Conservation (phyloP, 768 basidiomycete species). For the Omphalotus guepiniiformis region DNA sequence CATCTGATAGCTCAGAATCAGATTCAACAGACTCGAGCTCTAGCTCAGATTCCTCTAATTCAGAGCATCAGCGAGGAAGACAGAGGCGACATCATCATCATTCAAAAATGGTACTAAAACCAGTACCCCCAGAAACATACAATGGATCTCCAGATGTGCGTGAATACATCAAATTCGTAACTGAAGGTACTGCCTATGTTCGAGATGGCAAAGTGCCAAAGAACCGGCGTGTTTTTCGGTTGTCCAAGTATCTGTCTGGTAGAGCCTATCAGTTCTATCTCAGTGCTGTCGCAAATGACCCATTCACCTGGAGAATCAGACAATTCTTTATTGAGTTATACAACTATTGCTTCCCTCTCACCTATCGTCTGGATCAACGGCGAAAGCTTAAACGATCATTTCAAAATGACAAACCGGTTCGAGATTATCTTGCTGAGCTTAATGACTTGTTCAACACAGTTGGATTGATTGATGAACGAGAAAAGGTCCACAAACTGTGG, state of each 20-base stretch:
- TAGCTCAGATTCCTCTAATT: constrained; percentile 3
- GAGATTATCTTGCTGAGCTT: constrained; percentile 28
- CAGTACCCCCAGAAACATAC: constrained; percentile 3
- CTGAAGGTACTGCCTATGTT: constrained; percentile 5
- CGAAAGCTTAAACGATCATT: constrained; percentile 6
- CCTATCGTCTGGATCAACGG: constrained; percentile 22
- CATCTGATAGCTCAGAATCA: not conserved
- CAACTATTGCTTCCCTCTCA: constrained; percentile 5
- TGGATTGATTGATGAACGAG: constrained; percentile 3
- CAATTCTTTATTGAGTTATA: not conserved
- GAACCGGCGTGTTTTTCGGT: not conserved
- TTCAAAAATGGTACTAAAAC: not conserved
- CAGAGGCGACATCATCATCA: not conserved
- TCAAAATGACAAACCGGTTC: constrained; percentile 19
- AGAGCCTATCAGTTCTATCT: constrained; percentile 2
- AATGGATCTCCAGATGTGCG: constrained; percentile 4
- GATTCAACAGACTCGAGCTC: not conserved
- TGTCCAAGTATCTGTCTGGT: not conserved
- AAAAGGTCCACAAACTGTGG: constrained; percentile 9
- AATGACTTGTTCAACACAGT: constrained; percentile 14
- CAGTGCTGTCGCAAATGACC: not conserved
- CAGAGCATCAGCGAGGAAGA: not conserved
- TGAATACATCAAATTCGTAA: constrained; percentile 1
- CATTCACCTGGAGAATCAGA: constrained; percentile 5
- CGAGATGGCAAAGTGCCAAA: constrained; percentile 5